Evolutionary conservation across 441 rosid genomes (phyloP), one percentile per base, ranked within the genome.

Genomic region (Isatis lusitanica): DNA sequence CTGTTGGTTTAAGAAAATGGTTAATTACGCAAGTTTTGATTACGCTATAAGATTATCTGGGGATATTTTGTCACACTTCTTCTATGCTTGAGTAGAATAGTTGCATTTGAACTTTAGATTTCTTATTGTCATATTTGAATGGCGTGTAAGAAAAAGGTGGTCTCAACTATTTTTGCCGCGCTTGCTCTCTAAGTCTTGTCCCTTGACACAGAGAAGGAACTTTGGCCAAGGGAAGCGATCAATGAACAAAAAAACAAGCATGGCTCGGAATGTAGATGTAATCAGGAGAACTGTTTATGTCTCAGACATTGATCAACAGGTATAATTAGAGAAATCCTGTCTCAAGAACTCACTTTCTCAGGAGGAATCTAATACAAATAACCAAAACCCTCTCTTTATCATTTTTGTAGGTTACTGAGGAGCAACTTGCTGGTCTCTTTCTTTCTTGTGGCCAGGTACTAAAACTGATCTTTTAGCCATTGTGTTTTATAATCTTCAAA

Each of bases 351-450:
- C 6, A 56, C 24, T 39, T 67, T 38, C 55, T 78, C 61, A 40
- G 48, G 31, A 46, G 13, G 10, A 35, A 2, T 39, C 57, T 13
- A 21, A 17, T 26, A 39, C 1, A 33, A 18, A 8, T 44, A 59
- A 50, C 4, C 3, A 68, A n/a, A 17, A 1, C 24, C 31, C 7
- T 61, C 7, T 61, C 51, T 11, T 52, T n/a, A 28, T 60, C 6
- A 9, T 63, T 1, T 46, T 31, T 58, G 57, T 63, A 91, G 97
- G 92, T 87, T 52, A 91, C 98, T 47, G 98, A 93, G 81, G 97
- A 90, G 83, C 93, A 87, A 78, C 93, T 93, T 77, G 98, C 98
- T 6, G 87, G 83, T 56, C 90, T 93, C 68, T 93, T 93, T 84
- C 83, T 85, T 53, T 79, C 79, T 42, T 89, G 90, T 46, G 98